Evolutionary conservation across 371 early-diverging fungal genomes (phyloP), one percentile per base, ranked within the genome.

Genomic region (Mortierella sp.): DNA sequence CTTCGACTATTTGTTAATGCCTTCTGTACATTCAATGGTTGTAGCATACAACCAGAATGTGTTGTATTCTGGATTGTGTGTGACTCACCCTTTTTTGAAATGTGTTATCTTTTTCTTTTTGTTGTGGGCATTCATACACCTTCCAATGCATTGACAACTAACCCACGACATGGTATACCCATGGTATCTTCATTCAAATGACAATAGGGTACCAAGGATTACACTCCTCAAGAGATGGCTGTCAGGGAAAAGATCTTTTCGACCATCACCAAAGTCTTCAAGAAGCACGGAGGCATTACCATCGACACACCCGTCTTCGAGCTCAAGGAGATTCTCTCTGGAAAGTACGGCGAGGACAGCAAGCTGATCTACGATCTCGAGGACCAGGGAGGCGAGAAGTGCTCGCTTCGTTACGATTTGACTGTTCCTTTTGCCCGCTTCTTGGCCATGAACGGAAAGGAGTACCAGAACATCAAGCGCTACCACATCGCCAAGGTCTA

Each of bases 241-340:
- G 89, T 99, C 77, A 94, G 99, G 49, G 97, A 99, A 84, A 88
- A 95, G 78, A 96, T 99, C 60, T 97, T 99, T 81, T 88, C 91
- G 14, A 97, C 95, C 29, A 97, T 98, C 77, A 95, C 92, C 71
- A 75, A 80, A 4, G 94, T 99, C 14, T 99, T 99, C 90, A 97
- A 98, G 88, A 93, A 93, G 77, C 99, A 99, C 90, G 99, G 99
- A 65, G 99, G 96, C 51, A 96, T 99, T 49, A 97, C 99, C 1
- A 98, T 99, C 78, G 99, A 99, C 79, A 99, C 99, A 0, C 99
- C 99, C 12, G 99, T 99, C 46, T 99, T 99, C 91, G 99, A 99
- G 89, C 94, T 99, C 74, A 98, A 97, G 91, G 98, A 98, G 84
- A 97, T 99, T 77, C 93, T 99, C 54, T 84, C 96, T n/a, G 99